Percentiles rank a stretch among this genome's conserved stretches.
These are phyloP conservation scores for Botrytis fragariae DNA, from an alignment of 2,329 filamentous ascomycete genomes.

Conservation along the genomic window DNA sequence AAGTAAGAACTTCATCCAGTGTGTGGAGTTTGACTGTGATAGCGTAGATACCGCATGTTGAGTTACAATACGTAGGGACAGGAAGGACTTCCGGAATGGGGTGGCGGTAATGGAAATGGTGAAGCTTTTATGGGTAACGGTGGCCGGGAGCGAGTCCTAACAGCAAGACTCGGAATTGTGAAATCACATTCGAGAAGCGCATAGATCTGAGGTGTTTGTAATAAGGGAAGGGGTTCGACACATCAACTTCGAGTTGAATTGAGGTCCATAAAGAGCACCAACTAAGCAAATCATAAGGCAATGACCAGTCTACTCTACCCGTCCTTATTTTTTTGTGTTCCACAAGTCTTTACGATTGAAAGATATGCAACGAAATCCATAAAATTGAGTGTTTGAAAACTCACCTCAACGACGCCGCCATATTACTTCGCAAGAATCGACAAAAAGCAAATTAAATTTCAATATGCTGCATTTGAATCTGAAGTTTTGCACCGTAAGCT, in stretches of 20 bases:
- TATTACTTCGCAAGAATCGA: neutral
- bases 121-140: neutral
- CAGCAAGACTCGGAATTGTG: neutral
- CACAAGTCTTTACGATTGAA: neutral
- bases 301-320: neutral
- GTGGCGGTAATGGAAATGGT: neutral
- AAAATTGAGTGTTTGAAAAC: neutral
- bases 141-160: neutral
- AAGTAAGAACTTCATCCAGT: neutral
- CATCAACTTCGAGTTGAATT: neutral
- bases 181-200: neutral
- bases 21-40: neutral
- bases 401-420: neutral
- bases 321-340: too few species aligned
- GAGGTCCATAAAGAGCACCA: too few species aligned
- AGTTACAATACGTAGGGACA: neutral
- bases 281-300: neutral
- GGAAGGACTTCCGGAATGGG: neutral
- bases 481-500: neutral
- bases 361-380: neutral
- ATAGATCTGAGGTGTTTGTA: too few species aligned
- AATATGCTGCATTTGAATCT: neutral
- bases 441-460: neutral
- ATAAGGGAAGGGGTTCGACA: too few species aligned
- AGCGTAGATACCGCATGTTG: neutral